A percentile compares a stretch with the other conserved stretches of the same genome.
Conservation (phyloP, 495 filamentous ascomycete species). For the Cairneyella variabilis region DNA sequence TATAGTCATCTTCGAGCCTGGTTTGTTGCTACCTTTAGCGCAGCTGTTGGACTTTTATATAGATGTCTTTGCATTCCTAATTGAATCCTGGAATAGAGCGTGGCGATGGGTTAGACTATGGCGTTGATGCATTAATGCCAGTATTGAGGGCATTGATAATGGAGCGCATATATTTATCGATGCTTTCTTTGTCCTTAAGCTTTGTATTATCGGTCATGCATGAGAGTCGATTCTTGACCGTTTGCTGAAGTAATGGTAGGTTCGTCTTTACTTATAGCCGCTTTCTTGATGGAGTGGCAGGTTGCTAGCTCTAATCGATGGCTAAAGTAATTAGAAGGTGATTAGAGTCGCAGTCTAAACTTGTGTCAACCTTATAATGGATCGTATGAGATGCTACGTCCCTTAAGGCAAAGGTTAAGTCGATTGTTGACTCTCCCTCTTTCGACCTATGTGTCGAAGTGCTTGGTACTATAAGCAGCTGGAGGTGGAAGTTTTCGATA, state of each 20-base stretch:
- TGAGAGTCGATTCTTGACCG: neutral
- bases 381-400: neutral
- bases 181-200: neutral
- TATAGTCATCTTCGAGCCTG: neutral
- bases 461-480: slow-evolving; percentile 7
- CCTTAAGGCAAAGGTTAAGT: neutral
- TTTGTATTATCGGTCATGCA: neutral
- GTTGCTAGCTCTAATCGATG: neutral
- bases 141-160: neutral
- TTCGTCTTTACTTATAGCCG: neutral
- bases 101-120: neutral
- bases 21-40: neutral
- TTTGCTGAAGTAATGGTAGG: neutral
- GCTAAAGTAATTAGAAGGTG: neutral
- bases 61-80: neutral
- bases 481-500: slow-evolving; percentile 6
- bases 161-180: neutral
- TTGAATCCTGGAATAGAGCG: neutral
- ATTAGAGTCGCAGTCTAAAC: neutral
- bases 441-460: slow-evolving; percentile 7
- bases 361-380: neutral
- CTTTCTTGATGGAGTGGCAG: neutral
- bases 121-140: neutral
- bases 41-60: neutral
- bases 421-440: neutral